Percentiles rank a stretch among this genome's conserved stretches.
Evolutionary conservation across 2,329 filamentous ascomycete genomes (phyloP).

Genomic region (Pseudocercospora pini-densiflorae): DNA sequence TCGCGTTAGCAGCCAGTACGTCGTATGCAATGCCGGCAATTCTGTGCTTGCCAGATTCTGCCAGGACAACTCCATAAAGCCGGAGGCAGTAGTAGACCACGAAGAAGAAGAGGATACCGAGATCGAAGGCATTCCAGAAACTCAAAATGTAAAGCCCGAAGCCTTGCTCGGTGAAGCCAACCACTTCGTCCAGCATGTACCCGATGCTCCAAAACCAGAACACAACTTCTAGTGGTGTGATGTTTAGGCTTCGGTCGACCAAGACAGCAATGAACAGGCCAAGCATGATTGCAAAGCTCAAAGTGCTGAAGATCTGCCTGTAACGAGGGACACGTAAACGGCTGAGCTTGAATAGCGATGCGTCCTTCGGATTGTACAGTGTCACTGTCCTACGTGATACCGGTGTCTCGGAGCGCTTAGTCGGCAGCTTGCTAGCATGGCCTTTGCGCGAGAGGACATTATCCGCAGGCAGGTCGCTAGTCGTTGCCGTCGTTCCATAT

Average conservation of each 20-base stretch:
- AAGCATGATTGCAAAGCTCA: slow-evolving; percentile 84
- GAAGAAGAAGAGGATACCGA: slow-evolving; percentile 84
- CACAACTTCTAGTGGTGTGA: slow-evolving; percentile 81
- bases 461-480: slow-evolving; percentile 38
- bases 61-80: slow-evolving; percentile 82
- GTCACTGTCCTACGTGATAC: slow-evolving; percentile 73
- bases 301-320: slow-evolving; percentile 84
- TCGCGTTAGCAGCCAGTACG: slow-evolving; percentile 87
- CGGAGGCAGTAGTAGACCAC: slow-evolving; percentile 89
- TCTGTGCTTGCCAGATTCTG: slow-evolving; percentile 68
- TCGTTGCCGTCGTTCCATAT: slow-evolving; percentile 46
- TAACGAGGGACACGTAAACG: slow-evolving; percentile 89
- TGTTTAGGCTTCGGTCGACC: slow-evolving; percentile 72
- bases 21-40: slow-evolving; percentile 90
- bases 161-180: slow-evolving; percentile 95
- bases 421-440: slow-evolving; percentile 26
- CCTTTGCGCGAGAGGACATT: slow-evolving; percentile 36
- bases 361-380: slow-evolving; percentile 87
- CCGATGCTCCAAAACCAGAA: slow-evolving; percentile 99
- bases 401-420: slow-evolving; percentile 32
- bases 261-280: slow-evolving; percentile 85
- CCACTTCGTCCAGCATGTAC: slow-evolving; percentile 95
- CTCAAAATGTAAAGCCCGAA: slow-evolving; percentile 97
- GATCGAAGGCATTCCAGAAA: slow-evolving; percentile 95
- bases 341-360: slow-evolving; percentile 89